Conservation (phyloP, 2,329 filamentous ascomycete genomes). For the Pseudogymnoascus destructans region DNA sequence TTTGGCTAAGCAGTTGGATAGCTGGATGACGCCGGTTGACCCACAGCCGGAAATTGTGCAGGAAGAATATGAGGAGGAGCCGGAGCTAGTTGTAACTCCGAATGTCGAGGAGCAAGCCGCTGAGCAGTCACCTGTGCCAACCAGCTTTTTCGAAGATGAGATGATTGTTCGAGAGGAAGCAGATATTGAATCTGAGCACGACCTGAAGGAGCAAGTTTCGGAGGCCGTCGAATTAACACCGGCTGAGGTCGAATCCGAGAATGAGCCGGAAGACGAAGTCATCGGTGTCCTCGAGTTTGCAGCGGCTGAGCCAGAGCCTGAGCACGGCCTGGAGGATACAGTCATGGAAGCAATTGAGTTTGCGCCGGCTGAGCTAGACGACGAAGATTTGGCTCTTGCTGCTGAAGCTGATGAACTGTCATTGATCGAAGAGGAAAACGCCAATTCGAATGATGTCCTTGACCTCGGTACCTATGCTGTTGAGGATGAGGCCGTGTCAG, state of each 20-base stretch:
- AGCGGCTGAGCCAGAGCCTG: constrained; percentile 24
- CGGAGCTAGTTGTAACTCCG: constrained; percentile 15
- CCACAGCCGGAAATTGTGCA: constrained; percentile 6
- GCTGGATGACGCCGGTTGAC: constrained; percentile 42
- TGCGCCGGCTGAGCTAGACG: constrained; percentile 36
- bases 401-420: constrained; percentile 49
- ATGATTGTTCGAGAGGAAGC: constrained; percentile 36
- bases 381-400: constrained; percentile 45
- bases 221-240: constrained; percentile 30
- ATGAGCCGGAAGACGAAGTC: constrained; percentile 25
- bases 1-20: constrained; percentile 45
- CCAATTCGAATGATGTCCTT: constrained; percentile 11
- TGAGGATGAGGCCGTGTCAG: constrained; percentile 32
- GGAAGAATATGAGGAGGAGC: neutral
- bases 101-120: constrained; percentile 19
- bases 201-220: constrained; percentile 26
- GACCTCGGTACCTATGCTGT: neutral
- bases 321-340: constrained; percentile 24
- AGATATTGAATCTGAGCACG: constrained; percentile 19
- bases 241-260: constrained; percentile 15
- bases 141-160: constrained; percentile 48
- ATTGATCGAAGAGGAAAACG: constrained; percentile 23
- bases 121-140: constrained; percentile 27
- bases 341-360: constrained; percentile 29
- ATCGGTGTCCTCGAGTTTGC: constrained; percentile 30